Evolutionary conservation across 495 filamentous ascomycete species (phyloP), one percentile per base, ranked within the genome.

Genomic region (Daldinia childiae): DNA sequence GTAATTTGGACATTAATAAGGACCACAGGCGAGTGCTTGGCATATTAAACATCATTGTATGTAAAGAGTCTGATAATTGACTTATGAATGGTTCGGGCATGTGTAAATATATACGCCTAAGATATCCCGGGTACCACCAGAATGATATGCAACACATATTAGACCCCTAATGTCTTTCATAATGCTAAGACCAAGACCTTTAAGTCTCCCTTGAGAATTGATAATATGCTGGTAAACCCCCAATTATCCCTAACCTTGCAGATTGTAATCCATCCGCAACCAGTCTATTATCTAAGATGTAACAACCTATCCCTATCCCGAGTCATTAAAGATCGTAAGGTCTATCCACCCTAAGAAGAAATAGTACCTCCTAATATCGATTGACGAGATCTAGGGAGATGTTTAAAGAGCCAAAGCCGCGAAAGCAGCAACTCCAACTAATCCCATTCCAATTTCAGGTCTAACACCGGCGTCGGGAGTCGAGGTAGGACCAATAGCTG

Each of bases 371-470:
- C 17, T 0, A 38, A 14, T 17, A 21, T 63, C 9, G 14, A 0
- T 30, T 29, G 32, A 24, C 14, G 39, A 56, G 17, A 9, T 34
- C 36, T 0, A 21, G 19, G 34, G 17, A 43, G 6, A n/a, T 0
- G 21, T 14, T n/a, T 73, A 73, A 38, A 73, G 27, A 14, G 62
- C 71, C 12, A 74, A 45, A 55, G 68, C 76, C 1, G 71, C 73
- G 1, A 74, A 38, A 29, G 67, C 73, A 14, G 62, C 72, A 34
- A 54, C 68, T 45, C 76, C 76, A 26, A 77, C 9, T 32, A 77
- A 52, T 19, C 73, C 73, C 56, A 76, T 55, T 19, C 67, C 68
- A 26, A 77, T 24, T 48, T 76, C 69, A 11, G 76, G 65, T 38
- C 73, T 50, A 45, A 36, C 70, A 15, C 69, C 76, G 21, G 75